These are phyloP conservation scores for Salvia hispanica DNA, from an alignment of 257 asterid species.

Conservation along the genomic window DNA sequence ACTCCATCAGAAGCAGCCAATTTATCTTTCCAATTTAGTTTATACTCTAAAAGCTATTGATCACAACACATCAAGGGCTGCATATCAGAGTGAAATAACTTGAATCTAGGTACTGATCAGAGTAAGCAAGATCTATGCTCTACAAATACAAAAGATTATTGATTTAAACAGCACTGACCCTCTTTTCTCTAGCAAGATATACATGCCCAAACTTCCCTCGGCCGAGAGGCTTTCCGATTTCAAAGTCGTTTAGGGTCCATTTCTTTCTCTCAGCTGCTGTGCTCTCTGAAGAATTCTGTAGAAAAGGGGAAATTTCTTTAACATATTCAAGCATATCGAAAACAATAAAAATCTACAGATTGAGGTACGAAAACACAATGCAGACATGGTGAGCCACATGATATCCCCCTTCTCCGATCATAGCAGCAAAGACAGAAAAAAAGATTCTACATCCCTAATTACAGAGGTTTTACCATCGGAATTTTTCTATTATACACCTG, in stretches of 20 bases:
- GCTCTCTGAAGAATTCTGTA: constrained; percentile 58
- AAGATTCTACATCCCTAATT: constrained; percentile 1
- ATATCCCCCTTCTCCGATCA: constrained; percentile 1
- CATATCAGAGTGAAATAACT: background rate
- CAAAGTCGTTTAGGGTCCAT: constrained; percentile 84
- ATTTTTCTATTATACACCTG: background rate
- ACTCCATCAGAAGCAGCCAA: constrained; percentile 12
- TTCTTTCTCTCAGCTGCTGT: constrained; percentile 62
- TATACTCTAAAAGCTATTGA: no score
- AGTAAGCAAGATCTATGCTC: background rate
- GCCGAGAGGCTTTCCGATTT: constrained; percentile 97
- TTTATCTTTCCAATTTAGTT: background rate
- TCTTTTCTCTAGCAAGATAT: constrained; percentile 87
- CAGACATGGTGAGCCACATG: background rate
- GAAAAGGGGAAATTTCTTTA: constrained; percentile 27
- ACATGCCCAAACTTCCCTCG: constrained; percentile 98
- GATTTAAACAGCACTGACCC: constrained; percentile 45
- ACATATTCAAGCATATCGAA: background rate
- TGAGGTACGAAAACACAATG: background rate
- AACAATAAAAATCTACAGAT: constrained; percentile 1
- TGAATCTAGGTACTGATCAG: background rate
- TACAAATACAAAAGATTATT: background rate
- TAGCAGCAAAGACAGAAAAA: no score
- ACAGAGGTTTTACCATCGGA: constrained; percentile 7
- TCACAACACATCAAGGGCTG: no score